A percentile compares a stretch with the other conserved stretches of the same genome.
These are phyloP conservation scores for Boletus sensibilis DNA, from an alignment of 768 basidiomycete species.

Conservation along the genomic window DNA sequence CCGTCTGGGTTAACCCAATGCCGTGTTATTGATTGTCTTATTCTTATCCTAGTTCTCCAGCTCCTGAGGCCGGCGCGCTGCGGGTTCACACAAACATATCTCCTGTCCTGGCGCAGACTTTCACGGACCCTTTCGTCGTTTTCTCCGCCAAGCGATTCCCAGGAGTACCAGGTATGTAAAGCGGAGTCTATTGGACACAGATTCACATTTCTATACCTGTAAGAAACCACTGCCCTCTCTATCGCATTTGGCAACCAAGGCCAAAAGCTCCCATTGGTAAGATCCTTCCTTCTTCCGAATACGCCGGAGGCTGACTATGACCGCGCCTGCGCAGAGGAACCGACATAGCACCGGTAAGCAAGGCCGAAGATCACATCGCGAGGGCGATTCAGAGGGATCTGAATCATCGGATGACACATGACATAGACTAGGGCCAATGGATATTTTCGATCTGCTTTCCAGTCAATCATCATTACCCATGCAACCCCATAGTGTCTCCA, in stretches of 20 bases:
- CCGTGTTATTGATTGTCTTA: constrained; percentile 23
- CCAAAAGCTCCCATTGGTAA: constrained; percentile 82
- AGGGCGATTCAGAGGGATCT: constrained; percentile 58
- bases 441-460: constrained; percentile 10
- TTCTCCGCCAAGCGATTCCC: constrained; percentile 94
- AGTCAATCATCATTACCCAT: constrained; percentile 24
- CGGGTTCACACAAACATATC: constrained; percentile 67
- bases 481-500: constrained; percentile 18
- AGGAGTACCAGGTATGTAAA: constrained; percentile 77
- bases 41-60: constrained; percentile 54
- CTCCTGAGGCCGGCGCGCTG: constrained; percentile 65
- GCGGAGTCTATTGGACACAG: constrained; percentile 11
- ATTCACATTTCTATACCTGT: constrained; percentile 21
- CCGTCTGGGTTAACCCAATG: constrained; percentile 12
- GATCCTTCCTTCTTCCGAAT: constrained; percentile 33
- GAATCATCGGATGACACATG: constrained; percentile 65
- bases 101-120: constrained; percentile 80
- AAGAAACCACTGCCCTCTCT: constrained; percentile 86
- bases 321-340: constrained; percentile 57
- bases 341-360: constrained; percentile 71
- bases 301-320: constrained; percentile 21
- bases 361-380: constrained; percentile 54
- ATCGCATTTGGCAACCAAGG: constrained; percentile 89
- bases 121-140: constrained; percentile 81
- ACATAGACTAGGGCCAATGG: constrained; percentile 14